Conservation (phyloP, 495 filamentous ascomycete species). For the Penicillium coffeae region DNA sequence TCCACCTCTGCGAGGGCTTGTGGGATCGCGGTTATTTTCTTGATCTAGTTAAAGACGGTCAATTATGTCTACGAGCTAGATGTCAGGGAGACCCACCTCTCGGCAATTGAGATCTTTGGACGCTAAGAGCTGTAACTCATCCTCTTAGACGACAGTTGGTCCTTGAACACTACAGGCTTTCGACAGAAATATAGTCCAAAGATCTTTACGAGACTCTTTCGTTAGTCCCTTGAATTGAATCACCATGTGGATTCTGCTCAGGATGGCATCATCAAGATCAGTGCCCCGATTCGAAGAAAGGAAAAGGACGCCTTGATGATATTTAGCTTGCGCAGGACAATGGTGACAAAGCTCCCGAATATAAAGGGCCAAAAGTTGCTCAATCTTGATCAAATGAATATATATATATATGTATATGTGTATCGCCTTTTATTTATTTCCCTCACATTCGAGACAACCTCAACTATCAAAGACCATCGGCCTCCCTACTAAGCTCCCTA, state of each 20-base stretch:
- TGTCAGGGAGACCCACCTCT: constrained; percentile 16
- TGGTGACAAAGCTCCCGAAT: constrained; percentile 23
- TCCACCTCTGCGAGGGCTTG: constrained; percentile 17
- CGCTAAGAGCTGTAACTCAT: constrained; percentile 16
- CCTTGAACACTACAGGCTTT: constrained; percentile 13
- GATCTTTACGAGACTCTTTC: constrained; percentile 11
- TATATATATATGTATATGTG: too few relatives aligned
- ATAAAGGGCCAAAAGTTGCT: too few relatives aligned
- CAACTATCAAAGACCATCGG: too few relatives aligned
- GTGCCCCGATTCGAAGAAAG: constrained; percentile 27
- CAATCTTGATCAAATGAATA: too few relatives aligned
- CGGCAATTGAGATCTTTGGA: constrained; percentile 20
- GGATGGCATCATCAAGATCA: constrained; percentile 40
- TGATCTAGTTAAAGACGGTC: constrained; percentile 13
- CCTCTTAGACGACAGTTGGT: constrained; percentile 11
- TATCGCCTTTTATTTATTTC: too few relatives aligned
- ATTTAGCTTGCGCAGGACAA: constrained; percentile 55
- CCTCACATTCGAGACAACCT: too few relatives aligned
- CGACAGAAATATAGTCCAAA: constrained; percentile 20
- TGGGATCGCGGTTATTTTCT: constrained; percentile 18
- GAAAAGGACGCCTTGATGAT: constrained; percentile 43
- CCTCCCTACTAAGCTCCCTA: too few relatives aligned
- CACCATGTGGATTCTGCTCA: constrained; percentile 40
- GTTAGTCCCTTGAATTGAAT: constrained; percentile 39
- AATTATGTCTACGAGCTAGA: background rate